Conservation (phyloP, 208 protist genomes). For the Spongospora subterranea region DNA sequence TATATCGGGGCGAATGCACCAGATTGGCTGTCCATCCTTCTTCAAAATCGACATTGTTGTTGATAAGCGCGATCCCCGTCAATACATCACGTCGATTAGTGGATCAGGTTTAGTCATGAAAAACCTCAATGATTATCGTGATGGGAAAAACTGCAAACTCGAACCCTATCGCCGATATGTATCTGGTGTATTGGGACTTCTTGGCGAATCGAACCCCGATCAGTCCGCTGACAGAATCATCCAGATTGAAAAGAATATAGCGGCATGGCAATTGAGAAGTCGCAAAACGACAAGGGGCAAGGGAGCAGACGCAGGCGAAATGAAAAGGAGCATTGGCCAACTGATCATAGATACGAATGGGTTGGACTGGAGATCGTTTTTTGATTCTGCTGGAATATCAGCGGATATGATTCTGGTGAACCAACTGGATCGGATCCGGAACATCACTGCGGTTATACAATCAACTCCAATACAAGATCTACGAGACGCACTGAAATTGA, state of each 20-base stretch:
- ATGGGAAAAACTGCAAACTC: background rate
- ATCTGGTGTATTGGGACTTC: background rate
- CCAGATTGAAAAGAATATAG: background rate
- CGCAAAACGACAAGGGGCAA: too few species aligned
- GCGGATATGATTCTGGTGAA: background rate
- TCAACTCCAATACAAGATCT: background rate
- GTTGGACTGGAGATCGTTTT: background rate
- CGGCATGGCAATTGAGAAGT: too few species aligned
- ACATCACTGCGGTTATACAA: background rate
- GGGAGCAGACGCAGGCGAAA: too few species aligned
- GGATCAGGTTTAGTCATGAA: background rate
- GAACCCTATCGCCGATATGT: background rate
- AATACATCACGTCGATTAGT: background rate
- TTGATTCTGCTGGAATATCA: background rate
- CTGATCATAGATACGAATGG: background rate
- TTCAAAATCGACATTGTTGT: background rate
- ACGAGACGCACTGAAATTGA: background rate
- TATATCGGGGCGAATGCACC: background rate
- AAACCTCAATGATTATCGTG: background rate
- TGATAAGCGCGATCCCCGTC: background rate
- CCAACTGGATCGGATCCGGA: background rate
- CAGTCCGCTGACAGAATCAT: background rate
- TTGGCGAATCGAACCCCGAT: background rate
- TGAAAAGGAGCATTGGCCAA: background rate
- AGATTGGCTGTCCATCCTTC: background rate